Evolutionary conservation across 176 grass and related monocot species (phyloP).

Genomic region (Eragrostis curvula): DNA sequence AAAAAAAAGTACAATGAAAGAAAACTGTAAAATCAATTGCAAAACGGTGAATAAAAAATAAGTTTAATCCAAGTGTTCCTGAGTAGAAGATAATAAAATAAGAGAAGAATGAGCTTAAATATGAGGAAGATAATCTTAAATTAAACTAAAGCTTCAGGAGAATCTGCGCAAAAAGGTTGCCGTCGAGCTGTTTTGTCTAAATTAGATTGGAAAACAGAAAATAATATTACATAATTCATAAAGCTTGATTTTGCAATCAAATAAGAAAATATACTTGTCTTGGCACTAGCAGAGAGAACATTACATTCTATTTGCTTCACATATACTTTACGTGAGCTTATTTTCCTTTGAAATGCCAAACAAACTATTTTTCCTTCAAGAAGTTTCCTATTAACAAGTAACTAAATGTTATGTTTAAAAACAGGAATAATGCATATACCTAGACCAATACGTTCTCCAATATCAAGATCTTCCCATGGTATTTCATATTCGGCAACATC

Average conservation of each 20-base stretch:
- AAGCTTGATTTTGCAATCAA: constrained; percentile 11
- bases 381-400: background rate
- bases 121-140: background rate
- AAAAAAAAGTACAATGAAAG: background rate
- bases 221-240: background rate
- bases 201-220: background rate
- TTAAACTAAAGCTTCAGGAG: background rate
- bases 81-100: constrained; percentile 2
- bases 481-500: constrained; percentile 79
- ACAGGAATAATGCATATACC: constrained; percentile 57
- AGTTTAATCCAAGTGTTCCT: background rate
- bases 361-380: background rate
- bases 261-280: constrained; percentile 5
- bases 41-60: constrained; percentile 11
- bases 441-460: constrained; percentile 96
- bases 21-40: background rate
- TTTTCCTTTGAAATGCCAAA: constrained; percentile 26
- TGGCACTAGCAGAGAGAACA: background rate
- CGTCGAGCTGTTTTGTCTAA: constrained; percentile 15
- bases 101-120: constrained; percentile 10
- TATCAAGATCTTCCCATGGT: constrained; percentile 95
- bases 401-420: constrained; percentile 3
- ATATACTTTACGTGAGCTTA: constrained; percentile 7
- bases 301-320: constrained; percentile 4
- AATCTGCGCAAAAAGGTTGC: constrained; percentile 3